Conservation (phyloP, 257 asterid genomes). For the Plantago major region DNA sequence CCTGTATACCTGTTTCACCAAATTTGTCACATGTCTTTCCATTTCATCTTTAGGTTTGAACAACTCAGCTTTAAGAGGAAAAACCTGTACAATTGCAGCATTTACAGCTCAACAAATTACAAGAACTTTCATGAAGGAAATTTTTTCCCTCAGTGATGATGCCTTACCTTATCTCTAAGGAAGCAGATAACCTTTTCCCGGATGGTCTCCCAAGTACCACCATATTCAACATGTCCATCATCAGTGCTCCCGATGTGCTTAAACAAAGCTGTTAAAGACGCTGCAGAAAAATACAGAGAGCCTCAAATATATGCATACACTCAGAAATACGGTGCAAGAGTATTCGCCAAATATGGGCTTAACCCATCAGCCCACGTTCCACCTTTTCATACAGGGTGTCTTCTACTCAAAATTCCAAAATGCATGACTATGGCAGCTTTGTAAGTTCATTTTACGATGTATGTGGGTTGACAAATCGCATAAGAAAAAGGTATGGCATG, state of each 20-base stretch:
- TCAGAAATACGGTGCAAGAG: slow-evolving; percentile 1
- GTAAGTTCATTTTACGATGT: too few relatives aligned
- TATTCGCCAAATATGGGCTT: slow-evolving; percentile 7
- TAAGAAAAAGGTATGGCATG: too few relatives aligned
- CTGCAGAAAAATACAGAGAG: slow-evolving; percentile 44
- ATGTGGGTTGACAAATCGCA: too few relatives aligned
- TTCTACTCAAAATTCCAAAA: too few relatives aligned
- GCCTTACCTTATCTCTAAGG: slow-evolving; percentile 73
- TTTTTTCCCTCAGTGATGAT: neutral
- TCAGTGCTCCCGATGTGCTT: slow-evolving; percentile 83
- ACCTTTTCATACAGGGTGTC: neutral
- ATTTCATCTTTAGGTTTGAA: slow-evolving; percentile 78
- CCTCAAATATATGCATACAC: slow-evolving; percentile 15
- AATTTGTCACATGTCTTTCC: slow-evolving; percentile 83
- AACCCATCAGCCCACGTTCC: slow-evolving; percentile 8
- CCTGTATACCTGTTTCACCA: slow-evolving; percentile 75
- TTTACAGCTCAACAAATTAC: slow-evolving; percentile 3
- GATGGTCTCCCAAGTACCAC: slow-evolving; percentile 69
- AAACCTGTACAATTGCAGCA: slow-evolving; percentile 51
- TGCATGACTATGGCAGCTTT: too few relatives aligned
- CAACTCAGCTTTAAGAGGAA: slow-evolving; percentile 77
- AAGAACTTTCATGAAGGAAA: slow-evolving; percentile 1
- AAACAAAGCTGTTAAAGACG: slow-evolving; percentile 82
- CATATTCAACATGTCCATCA: slow-evolving; percentile 71
- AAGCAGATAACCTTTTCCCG: slow-evolving; percentile 89